These are phyloP conservation scores for Teratosphaeria pseudoeucalypti DNA, from an alignment of 2,329 filamentous ascomycete species.

Conservation along the genomic window DNA sequence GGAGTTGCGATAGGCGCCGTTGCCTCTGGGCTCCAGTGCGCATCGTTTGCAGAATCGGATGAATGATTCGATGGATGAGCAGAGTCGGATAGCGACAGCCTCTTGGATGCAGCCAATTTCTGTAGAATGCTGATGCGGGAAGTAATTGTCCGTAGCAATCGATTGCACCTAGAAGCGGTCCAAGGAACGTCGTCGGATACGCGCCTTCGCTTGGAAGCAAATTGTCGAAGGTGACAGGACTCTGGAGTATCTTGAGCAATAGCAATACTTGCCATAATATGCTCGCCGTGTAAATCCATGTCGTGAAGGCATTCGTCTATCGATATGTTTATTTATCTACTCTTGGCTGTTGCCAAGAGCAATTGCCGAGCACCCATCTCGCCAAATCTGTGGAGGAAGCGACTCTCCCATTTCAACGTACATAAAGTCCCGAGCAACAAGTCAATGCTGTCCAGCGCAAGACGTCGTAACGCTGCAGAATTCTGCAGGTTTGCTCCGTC, in stretches of 20 bases:
- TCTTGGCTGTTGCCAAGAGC: neutral
- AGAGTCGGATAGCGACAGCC: neutral
- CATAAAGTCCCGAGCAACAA: neutral
- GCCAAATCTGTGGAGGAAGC: no score
- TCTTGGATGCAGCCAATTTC: conserved; percentile 12
- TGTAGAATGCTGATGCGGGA: conserved; percentile 31
- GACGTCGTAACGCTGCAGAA: neutral
- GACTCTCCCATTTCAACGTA: neutral
- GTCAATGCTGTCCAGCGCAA: neutral
- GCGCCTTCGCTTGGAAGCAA: conserved; percentile 6
- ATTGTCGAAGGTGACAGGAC: neutral
- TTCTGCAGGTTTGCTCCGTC: neutral
- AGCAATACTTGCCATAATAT: neutral
- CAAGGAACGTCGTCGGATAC: conserved; percentile 23
- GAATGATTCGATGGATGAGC: neutral
- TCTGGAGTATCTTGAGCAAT: neutral
- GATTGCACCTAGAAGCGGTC: conserved; percentile 34
- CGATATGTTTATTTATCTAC: neutral
- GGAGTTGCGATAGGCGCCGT: neutral
- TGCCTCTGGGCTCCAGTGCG: no score
- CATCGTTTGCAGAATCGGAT: neutral
- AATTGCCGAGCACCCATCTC: neutral
- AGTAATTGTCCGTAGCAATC: conserved; percentile 32
- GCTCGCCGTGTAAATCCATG: neutral
- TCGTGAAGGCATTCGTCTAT: neutral